Percentiles rank a stretch among this genome's conserved stretches.
phyloP scores from a whole-genome alignment of 129 eudicot genomes.

The Oenanthe sinensis region DNA sequence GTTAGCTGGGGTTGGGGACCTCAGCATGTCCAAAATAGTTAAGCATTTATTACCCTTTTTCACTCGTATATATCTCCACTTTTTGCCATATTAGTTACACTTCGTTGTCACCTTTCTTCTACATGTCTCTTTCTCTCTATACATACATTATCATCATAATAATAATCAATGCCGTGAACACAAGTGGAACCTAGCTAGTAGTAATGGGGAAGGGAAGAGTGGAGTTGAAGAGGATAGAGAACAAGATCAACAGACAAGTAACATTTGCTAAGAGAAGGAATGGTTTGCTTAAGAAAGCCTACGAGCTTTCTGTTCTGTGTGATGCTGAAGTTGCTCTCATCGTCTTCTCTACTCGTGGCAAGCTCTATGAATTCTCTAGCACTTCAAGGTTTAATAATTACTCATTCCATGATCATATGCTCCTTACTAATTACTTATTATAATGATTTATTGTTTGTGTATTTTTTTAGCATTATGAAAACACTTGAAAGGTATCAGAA shows the following conservation, averaged over 20 bases:
- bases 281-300: conserved; percentile 10
- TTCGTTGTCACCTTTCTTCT: conserved; percentile 3
- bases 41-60: background rate
- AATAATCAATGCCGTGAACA: background rate
- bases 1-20: background rate
- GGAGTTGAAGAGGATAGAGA: conserved; percentile 13
- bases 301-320: conserved; percentile 6
- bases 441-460: background rate
- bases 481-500: conserved; percentile 58
- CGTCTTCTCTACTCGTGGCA: conserved; percentile 11
- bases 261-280: conserved; percentile 15
- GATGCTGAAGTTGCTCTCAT: conserved; percentile 16
- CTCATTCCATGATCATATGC: no score
- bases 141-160: no score
- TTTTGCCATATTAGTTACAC: conserved; percentile 3
- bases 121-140: background rate
- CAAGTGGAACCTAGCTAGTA: background rate
- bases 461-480: conserved; percentile 32
- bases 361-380: conserved; percentile 13
- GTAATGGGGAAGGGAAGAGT: conserved; percentile 9
- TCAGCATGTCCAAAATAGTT: conserved; percentile 5
- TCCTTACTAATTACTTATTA: background rate
- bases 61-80: background rate
- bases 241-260: conserved; percentile 13
- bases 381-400: background rate